phyloP scores from a whole-genome alignment of 2,329 filamentous ascomycete species.

The Acarospora socialis region DNA sequence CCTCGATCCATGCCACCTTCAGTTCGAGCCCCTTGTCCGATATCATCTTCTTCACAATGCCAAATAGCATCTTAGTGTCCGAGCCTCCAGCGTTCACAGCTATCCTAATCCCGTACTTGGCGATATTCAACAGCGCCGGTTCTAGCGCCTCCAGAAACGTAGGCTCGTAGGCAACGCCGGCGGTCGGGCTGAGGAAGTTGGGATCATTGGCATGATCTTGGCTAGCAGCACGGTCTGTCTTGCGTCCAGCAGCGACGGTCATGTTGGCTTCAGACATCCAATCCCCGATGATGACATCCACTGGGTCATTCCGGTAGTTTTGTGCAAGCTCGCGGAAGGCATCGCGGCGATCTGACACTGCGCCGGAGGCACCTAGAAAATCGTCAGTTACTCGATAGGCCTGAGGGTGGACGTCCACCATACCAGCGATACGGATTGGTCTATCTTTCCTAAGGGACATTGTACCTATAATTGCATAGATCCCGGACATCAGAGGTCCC shows the following conservation, averaged over 20 bases:
- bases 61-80: slow-evolving; percentile 28
- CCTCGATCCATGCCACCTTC: slow-evolving; percentile 35
- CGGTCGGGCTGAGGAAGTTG: slow-evolving; percentile 9
- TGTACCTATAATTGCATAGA: too few relatives aligned
- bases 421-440: slow-evolving; percentile 20
- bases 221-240: slow-evolving; percentile 25
- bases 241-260: slow-evolving; percentile 27
- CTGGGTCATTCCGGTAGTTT: slow-evolving; percentile 28
- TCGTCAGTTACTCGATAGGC: neutral
- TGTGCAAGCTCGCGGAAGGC: slow-evolving; percentile 29
- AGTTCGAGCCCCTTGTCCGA: slow-evolving; percentile 26
- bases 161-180: slow-evolving; percentile 33
- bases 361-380: slow-evolving; percentile 29
- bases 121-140: slow-evolving; percentile 26
- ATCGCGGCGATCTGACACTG: slow-evolving; percentile 31
- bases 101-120: slow-evolving; percentile 28
- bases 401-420: neutral
- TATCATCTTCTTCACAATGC: slow-evolving; percentile 25
- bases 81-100: slow-evolving; percentile 32
- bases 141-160: slow-evolving; percentile 37
- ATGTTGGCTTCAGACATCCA: slow-evolving; percentile 40
- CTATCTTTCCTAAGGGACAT: too few relatives aligned
- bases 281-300: slow-evolving; percentile 34
- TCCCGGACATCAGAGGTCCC: too few relatives aligned
- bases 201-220: slow-evolving; percentile 12